Conservation (phyloP, 768 basidiomycete genomes). For the Porphyrellus cyaneotinctus region DNA sequence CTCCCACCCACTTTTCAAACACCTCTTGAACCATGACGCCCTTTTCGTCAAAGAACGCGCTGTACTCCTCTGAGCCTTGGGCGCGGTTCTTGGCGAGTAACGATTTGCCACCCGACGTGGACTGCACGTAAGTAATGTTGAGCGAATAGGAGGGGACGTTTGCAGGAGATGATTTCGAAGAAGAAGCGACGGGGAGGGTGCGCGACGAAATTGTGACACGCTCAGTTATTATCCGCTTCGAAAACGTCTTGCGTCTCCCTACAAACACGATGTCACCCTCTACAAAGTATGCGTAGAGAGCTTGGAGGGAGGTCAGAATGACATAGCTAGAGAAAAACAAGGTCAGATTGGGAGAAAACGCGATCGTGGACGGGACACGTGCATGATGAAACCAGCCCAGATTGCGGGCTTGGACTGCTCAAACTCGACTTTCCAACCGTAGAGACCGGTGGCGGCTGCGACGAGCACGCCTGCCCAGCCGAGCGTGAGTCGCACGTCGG, state of each 20-base stretch:
- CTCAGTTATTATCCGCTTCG: constrained; percentile 91
- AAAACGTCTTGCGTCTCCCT: constrained; percentile 86
- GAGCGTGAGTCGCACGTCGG: constrained; percentile 80
- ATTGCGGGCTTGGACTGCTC: constrained; percentile 81
- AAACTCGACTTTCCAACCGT: constrained; percentile 86
- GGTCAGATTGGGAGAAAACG: constrained; percentile 3
- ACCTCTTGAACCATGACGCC: constrained; percentile 73
- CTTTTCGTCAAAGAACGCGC: constrained; percentile 74
- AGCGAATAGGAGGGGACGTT: constrained; percentile 66
- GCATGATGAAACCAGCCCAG: constrained; percentile 75
- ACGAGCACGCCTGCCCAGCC: constrained; percentile 87
- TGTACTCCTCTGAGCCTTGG: constrained; percentile 53
- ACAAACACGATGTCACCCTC: constrained; percentile 84
- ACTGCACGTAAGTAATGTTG: constrained; percentile 66
- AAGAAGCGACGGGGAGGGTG: constrained; percentile 45
- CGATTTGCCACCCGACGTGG: constrained; percentile 82
- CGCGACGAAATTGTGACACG: constrained; percentile 74
- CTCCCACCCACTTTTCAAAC: constrained; percentile 78
- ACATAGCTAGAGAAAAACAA: constrained; percentile 54
- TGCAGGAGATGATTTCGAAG: constrained; percentile 26
- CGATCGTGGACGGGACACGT: constrained; percentile 33
- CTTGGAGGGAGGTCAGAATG: constrained; percentile 64
- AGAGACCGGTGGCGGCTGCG: constrained; percentile 75
- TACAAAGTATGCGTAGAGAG: constrained; percentile 81
- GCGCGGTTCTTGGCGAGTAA: constrained; percentile 69